Percentiles rank a stretch among this genome's conserved stretches.
phyloP scores from a whole-genome alignment of 345 rosid genomes.

The Clarkia xantiana region DNA sequence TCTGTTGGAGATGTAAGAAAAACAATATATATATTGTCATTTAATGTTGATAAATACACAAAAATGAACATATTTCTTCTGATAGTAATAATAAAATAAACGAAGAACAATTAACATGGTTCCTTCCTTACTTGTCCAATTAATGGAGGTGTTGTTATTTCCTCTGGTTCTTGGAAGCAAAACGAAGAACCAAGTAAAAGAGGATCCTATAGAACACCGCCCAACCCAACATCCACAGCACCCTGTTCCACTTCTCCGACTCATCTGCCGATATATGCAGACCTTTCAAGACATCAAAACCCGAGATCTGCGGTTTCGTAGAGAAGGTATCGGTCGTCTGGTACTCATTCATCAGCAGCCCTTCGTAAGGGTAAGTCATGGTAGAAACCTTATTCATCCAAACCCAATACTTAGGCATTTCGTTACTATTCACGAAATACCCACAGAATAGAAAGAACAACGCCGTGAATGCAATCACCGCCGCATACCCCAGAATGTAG shows the following conservation, averaged over 20 bases:
- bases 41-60: background rate
- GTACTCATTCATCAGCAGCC: slow-evolving; percentile 49
- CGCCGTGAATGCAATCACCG: slow-evolving; percentile 56
- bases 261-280: slow-evolving; percentile 5
- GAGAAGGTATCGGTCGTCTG: slow-evolving; percentile 20
- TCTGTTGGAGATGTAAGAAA: no score
- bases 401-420: slow-evolving; percentile 33
- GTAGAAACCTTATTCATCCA: slow-evolving; percentile 72
- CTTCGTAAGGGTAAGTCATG: slow-evolving; percentile 57
- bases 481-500: slow-evolving; percentile 50
- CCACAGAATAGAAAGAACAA: slow-evolving; percentile 61
- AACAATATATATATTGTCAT: no score
- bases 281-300: background rate
- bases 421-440: slow-evolving; percentile 41
- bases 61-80: no score
- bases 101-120: no score
- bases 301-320: background rate
- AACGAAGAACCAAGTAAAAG: slow-evolving; percentile 42
- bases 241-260: slow-evolving; percentile 31
- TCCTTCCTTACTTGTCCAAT: no score
- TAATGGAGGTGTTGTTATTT: slow-evolving; percentile 5
- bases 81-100: no score
- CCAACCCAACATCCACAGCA: slow-evolving; percentile 42
- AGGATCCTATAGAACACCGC: slow-evolving; percentile 42
- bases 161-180: slow-evolving; percentile 49